Conservation (phyloP, 2,329 filamentous ascomycete species). For the Epichloe sibirici region DNA sequence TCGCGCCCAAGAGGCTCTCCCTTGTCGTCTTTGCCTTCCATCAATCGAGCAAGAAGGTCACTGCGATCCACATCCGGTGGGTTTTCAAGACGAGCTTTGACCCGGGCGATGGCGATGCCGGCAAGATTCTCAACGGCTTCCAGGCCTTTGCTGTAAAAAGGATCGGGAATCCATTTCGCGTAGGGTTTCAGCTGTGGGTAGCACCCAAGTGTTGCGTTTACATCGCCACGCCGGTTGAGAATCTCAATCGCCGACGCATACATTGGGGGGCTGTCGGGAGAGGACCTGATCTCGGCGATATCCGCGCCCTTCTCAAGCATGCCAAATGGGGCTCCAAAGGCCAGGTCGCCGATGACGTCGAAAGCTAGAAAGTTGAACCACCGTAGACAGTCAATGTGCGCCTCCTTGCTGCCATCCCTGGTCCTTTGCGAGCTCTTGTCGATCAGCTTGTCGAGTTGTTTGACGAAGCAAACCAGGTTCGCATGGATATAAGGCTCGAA, state of each 20-base stretch:
- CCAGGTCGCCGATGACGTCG: conserved; percentile 36
- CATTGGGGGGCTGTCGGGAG: conserved; percentile 46
- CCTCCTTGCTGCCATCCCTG: conserved; percentile 47
- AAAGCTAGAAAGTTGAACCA: conserved; percentile 56
- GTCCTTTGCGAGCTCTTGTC: conserved; percentile 29
- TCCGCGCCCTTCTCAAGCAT: conserved; percentile 72
- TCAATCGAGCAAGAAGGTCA: conserved; percentile 70
- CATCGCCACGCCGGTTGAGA: conserved; percentile 76
- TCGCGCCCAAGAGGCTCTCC: conserved; percentile 63
- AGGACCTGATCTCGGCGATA: conserved; percentile 58
- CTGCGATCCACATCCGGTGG: conserved; percentile 55
- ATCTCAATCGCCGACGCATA: conserved; percentile 77
- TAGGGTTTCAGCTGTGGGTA: conserved; percentile 65
- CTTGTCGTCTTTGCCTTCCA: conserved; percentile 74
- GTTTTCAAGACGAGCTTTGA: conserved; percentile 59
- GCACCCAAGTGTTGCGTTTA: conserved; percentile 68
- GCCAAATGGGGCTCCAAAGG: conserved; percentile 38
- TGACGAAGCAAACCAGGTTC: conserved; percentile 63
- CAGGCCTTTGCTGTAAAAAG: conserved; percentile 67
- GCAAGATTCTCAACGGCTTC: conserved; percentile 68
- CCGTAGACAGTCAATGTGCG: conserved; percentile 58
- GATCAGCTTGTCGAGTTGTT: conserved; percentile 57
- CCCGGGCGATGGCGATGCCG: conserved; percentile 76
- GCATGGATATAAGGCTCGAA: conserved; percentile 82
- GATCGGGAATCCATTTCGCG: conserved; percentile 67